Evolutionary conservation across 2,329 filamentous ascomycete species (phyloP), one percentile per base, ranked within the genome.

Genomic region (Curvularia lunata): DNA sequence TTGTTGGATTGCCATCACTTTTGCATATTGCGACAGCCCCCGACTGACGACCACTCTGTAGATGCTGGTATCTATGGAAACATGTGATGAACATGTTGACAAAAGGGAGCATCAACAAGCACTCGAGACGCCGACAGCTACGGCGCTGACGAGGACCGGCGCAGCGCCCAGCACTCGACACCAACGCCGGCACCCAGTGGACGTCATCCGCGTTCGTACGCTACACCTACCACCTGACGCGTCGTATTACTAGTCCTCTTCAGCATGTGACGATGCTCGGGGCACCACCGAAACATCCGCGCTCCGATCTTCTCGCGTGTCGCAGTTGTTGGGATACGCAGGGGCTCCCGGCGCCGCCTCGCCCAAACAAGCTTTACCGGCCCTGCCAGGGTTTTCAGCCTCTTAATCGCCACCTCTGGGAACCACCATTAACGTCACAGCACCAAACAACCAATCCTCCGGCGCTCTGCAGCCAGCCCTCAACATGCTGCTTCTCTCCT

Each of bases 341-440:
- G 38, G 58, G 54, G 47, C 53, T 58, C 48, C 56, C 52, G 50
- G 45, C 41, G 19, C 52, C 43, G 46, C 58, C 37, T 48, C 23
- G 47, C 60, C 38, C 49, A 66, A 63, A 65, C 64, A 70, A 70
- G 67, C 67, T 67, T 68, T 69, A 58, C 52, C 46, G 53, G 59
- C 54, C 46, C 38, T 56, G 46, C 53, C 32, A 61, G 61, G 62
- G 55, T 66, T 64, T 66, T 70, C 63, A 69, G 68, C 68, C 68
- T 65, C 68, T 50, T 47, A 43, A 53, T 61, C 59, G 67, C 67
- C 66, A 68, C 63, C 58, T 27, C 56, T 46, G 50, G 47, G 48
- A 59, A 66, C 59, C 58, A 61, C 66, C 13, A 54, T 54, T 40
- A 60, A 46, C 49, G 23, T 48, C 56, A 56, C 61, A 54, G 21